Evolutionary conservation across 2,329 filamentous ascomycete genomes (phyloP).

Genomic region (Botrytis cinerea): DNA sequence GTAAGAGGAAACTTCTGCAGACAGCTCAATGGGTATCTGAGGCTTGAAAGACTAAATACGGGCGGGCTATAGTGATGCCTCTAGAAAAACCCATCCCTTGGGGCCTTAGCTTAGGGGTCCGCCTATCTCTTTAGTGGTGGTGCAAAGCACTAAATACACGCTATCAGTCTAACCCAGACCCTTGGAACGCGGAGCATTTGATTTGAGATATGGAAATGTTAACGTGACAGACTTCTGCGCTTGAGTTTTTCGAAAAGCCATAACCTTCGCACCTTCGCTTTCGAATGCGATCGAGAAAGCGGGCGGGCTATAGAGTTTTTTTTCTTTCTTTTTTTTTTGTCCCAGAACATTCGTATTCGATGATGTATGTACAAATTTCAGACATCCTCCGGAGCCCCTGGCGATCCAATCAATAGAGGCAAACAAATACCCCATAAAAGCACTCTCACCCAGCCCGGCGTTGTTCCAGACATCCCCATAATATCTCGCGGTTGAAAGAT

Average conservation of each 20-base stretch:
- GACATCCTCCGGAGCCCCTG: background rate
- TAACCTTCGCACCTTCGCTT: background rate
- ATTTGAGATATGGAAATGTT: background rate
- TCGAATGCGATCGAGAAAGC: background rate
- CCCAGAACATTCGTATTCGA: background rate
- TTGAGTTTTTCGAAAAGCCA: background rate
- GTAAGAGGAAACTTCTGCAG: background rate
- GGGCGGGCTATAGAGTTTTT: background rate
- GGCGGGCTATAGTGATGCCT: background rate
- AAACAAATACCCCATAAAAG: background rate
- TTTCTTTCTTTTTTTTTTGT: too few relatives aligned
- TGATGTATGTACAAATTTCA: background rate
- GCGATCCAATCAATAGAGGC: background rate
- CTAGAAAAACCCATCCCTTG: background rate
- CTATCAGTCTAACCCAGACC: background rate
- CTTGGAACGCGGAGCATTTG: background rate
- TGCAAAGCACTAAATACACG: background rate
- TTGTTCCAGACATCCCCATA: background rate
- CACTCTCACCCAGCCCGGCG: background rate
- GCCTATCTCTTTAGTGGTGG: background rate
- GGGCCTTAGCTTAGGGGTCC: background rate
- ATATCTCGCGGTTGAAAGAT: background rate
- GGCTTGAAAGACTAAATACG: background rate
- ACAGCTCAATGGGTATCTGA: background rate
- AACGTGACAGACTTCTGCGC: background rate